Evolutionary conservation across 176 grass and related monocot genomes (phyloP).

Genomic region (Triticum dicoccoides): DNA sequence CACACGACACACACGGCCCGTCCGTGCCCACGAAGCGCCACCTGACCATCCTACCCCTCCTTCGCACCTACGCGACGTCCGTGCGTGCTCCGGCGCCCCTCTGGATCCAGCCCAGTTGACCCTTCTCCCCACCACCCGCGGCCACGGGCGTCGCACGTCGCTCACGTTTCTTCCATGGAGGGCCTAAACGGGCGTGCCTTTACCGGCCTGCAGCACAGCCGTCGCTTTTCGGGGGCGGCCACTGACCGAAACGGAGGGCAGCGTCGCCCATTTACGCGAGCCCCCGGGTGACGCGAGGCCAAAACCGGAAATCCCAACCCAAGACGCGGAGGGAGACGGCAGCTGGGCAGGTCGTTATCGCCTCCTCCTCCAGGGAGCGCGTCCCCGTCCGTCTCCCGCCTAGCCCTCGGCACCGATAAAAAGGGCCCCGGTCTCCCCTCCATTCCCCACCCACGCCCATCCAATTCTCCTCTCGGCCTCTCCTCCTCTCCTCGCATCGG

Average conservation of each 20-base stretch:
- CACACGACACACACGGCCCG: neutral
- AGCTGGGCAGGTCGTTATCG: constrained; percentile 12
- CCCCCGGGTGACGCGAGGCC: neutral
- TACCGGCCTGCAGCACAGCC: neutral
- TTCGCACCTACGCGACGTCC: neutral
- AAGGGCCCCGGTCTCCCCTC: neutral
- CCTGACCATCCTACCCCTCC: constrained; percentile 24
- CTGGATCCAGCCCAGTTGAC: neutral
- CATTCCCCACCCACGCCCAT: constrained; percentile 12
- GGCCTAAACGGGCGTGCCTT: too few relatives aligned
- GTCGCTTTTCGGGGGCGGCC: neutral
- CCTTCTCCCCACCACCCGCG: too few relatives aligned
- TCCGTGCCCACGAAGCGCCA: neutral
- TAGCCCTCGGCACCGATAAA: constrained; percentile 17
- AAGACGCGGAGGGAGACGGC: neutral
- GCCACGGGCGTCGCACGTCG: too few relatives aligned
- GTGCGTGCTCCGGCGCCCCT: neutral
- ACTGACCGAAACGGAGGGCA: constrained; percentile 15
- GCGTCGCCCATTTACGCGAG: neutral
- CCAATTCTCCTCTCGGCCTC: neutral
- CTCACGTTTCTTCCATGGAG: too few relatives aligned
- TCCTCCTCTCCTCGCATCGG: neutral
- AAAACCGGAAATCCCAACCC: constrained; percentile 18
- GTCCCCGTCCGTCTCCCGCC: neutral
- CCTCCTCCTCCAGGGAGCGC: constrained; percentile 35